Conservation (phyloP, 129 eudicot species). For the Tagetes patula region DNA sequence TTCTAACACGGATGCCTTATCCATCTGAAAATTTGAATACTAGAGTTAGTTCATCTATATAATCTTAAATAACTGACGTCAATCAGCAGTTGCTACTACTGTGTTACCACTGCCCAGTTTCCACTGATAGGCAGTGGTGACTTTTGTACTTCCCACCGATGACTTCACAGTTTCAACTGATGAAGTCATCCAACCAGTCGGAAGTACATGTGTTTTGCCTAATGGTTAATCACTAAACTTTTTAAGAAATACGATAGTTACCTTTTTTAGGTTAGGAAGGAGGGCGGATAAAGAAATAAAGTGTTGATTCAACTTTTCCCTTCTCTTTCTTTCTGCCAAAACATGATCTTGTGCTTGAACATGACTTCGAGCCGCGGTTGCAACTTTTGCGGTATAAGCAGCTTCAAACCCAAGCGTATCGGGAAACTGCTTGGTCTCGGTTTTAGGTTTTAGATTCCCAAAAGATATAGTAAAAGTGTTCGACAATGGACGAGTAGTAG, state of each 20-base stretch:
- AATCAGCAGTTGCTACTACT: too few relatives aligned
- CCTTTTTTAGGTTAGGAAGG: conserved; percentile 41
- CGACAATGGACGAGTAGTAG: conserved; percentile 20
- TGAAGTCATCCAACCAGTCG: too few relatives aligned
- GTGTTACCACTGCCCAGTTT: too few relatives aligned
- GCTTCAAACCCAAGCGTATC: conserved; percentile 17
- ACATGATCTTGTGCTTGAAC: conserved; percentile 40
- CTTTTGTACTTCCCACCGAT: too few relatives aligned
- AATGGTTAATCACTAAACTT: neutral
- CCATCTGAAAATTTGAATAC: conserved; percentile 36
- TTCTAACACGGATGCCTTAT: conserved; percentile 52
- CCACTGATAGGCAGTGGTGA: too few relatives aligned
- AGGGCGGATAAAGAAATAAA: conserved; percentile 34
- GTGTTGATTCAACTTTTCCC: conserved; percentile 35
- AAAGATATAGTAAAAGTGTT: conserved; percentile 38
- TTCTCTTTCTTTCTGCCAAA: conserved; percentile 34
- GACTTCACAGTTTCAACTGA: too few relatives aligned
- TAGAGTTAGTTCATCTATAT: neutral
- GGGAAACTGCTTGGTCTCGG: neutral
- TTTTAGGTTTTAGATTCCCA: conserved; percentile 25
- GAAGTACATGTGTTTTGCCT: too few relatives aligned
- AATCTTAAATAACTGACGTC: neutral
- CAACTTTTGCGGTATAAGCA: neutral
- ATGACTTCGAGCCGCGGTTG: neutral
- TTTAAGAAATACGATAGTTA: neutral